A percentile compares a stretch with the other conserved stretches of the same genome.
phyloP scores from a whole-genome alignment of 2,329 filamentous ascomycete species.

The Coniochaeta sp. region DNA sequence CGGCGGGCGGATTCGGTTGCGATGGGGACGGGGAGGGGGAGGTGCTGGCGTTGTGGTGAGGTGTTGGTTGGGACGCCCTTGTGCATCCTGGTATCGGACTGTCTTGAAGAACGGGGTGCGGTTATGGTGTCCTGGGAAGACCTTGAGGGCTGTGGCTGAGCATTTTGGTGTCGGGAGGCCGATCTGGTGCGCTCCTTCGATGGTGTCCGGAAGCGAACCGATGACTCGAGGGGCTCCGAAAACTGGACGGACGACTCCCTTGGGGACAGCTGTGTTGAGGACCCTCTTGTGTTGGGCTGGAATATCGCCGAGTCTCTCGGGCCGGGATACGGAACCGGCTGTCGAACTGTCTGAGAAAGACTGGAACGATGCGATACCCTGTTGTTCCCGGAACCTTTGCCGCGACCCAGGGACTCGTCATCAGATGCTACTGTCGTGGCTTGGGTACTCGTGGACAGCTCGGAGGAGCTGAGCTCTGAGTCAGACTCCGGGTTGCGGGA shows the following conservation, averaged over 20 bases:
- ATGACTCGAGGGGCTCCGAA: background rate
- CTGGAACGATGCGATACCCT: background rate
- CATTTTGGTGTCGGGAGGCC: background rate
- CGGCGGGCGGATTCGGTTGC: background rate
- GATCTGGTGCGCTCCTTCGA: background rate
- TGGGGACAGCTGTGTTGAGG: background rate
- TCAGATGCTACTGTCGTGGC: constrained; percentile 29
- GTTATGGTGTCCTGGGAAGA: background rate
- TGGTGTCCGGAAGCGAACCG: background rate
- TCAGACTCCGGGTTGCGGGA: constrained; percentile 23
- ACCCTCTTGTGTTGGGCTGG: background rate
- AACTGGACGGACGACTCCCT: background rate
- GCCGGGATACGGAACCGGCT: background rate
- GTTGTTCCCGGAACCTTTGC: background rate
- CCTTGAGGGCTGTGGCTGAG: background rate
- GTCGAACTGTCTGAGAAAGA: background rate
- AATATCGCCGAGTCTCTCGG: background rate
- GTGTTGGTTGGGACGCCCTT: background rate
- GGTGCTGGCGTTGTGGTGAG: background rate
- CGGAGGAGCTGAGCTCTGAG: constrained; percentile 26
- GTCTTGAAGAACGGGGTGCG: background rate
- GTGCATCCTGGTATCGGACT: background rate
- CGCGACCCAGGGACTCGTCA: constrained; percentile 7
- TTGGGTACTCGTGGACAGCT: constrained; percentile 29
- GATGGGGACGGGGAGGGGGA: background rate